Evolutionary conservation across 805 yeast genomes (phyloP), one percentile per base, ranked within the genome.

Genomic region (Candida insectorum): DNA sequence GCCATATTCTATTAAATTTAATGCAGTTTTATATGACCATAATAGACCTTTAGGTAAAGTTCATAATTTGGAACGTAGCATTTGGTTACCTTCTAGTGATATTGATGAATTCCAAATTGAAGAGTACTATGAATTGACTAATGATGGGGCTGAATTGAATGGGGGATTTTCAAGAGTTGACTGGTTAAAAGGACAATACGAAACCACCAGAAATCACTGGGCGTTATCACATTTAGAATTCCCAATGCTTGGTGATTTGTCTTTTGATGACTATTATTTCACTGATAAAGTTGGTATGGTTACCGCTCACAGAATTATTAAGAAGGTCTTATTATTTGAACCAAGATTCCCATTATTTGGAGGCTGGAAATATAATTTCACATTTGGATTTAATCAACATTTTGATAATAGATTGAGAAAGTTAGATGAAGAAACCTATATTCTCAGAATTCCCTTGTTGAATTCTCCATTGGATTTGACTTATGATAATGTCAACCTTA

Each of bases 281-380:
- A 81, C 87, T 8, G 98, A 93, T 58, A 74, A 83, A 45, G 96
- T 91, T 18, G 98, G 98, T 23, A 85, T 86, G 60, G 96, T 91
- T 10, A 81, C 96, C 5, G 85, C 97, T 3, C 81, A 83, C 31
- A 65, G 66, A 41, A 40, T 62, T 16, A 52, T 61, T 4, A 59
- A 60, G 26, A 58, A 71, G 26, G 60, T 62, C 40, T 61, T 86
- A 30, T 64, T 80, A 22, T 57, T 93, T 44, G 76, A 73, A 51
- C 97, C 97, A 36, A 75, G 98, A 57, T 93, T 69, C 67, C 98
- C 98, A n/a, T 56, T 93, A 5, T 85, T 86, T 60, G 98, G 98
- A 30, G 94, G 89, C 26, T 93, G 98, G 98, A 73, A 80, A 50
- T 91, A 87, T 62, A 87, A 91, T 62, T 93, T 86, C 69, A 93